phyloP scores from a whole-genome alignment of 257 asterid species.

The Marsdenia floribunda region DNA sequence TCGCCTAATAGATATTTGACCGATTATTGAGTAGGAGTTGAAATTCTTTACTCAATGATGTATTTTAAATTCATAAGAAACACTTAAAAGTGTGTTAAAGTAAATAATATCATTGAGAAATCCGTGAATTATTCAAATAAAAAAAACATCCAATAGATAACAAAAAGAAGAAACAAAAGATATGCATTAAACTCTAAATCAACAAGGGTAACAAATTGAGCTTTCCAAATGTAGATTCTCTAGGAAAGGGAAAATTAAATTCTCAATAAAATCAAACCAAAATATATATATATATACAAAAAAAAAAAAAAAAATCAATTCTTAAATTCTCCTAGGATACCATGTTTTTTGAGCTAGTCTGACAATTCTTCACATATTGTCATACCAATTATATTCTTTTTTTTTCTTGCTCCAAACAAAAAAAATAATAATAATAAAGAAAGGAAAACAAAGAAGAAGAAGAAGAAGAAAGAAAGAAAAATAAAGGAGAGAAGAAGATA shows the following conservation, averaged over 20 bases:
- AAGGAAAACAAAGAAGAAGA: too few species aligned
- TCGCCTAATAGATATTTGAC: too few species aligned
- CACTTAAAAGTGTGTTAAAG: too few species aligned
- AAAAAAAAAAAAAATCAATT: background rate
- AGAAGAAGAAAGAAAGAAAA: background rate
- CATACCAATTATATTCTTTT: background rate
- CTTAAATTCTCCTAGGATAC: constrained; percentile 5
- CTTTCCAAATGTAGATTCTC: background rate
- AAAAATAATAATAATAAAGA: background rate
- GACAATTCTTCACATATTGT: background rate
- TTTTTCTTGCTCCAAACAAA: background rate
- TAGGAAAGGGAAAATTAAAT: background rate
- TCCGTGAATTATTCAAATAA: too few species aligned
- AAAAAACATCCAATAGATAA: too few species aligned
- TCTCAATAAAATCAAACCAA: background rate
- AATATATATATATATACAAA: too few species aligned
- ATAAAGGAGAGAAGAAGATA: background rate
- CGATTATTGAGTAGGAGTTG: too few species aligned
- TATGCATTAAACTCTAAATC: background rate
- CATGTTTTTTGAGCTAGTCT: constrained; percentile 3
- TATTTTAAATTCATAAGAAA: too few species aligned
- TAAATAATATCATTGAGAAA: too few species aligned
- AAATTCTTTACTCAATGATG: too few species aligned
- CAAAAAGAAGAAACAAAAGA: background rate
- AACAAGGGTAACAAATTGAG: background rate